These are phyloP conservation scores for Melastoma malabathricum DNA, from an alignment of 345 rosid genomes.

Conservation along the genomic window DNA sequence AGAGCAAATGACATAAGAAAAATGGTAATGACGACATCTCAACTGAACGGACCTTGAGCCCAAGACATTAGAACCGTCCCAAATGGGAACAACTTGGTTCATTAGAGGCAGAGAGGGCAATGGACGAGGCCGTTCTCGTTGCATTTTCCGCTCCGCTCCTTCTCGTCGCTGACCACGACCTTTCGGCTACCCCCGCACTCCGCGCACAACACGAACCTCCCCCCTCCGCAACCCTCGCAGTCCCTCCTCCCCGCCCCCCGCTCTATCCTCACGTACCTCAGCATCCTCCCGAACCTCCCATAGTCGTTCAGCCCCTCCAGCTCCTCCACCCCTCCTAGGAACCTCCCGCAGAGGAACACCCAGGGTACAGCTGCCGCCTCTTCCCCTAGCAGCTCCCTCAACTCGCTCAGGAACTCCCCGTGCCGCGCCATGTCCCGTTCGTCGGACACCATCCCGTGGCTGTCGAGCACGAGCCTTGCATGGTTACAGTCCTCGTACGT, in stretches of 20 bases:
- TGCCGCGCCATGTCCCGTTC: constrained; percentile 88
- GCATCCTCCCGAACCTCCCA: constrained; percentile 51
- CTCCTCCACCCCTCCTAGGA: constrained; percentile 68
- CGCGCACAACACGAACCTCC: constrained; percentile 71
- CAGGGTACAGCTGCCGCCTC: constrained; percentile 44
- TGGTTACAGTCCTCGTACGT: constrained; percentile 65
- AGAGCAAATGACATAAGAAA: too few species aligned
- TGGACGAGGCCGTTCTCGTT: constrained; percentile 77
- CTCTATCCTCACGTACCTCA: constrained; percentile 52
- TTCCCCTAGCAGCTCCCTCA: constrained; percentile 40
- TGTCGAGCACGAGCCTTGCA: constrained; percentile 37
- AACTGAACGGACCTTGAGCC: too few species aligned
- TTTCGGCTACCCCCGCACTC: constrained; percentile 86
- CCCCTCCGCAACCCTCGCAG: constrained; percentile 90
- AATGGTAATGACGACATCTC: too few species aligned
- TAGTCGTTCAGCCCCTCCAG: constrained; percentile 56
- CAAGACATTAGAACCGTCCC: too few species aligned
- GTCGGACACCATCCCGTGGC: constrained; percentile 49
- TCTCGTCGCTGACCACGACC: constrained; percentile 35
- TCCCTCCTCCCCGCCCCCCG: constrained; percentile 52
- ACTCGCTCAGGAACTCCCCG: constrained; percentile 52
- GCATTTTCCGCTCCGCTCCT: constrained; percentile 54
- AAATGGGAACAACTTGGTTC: not conserved
- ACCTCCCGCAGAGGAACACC: constrained; percentile 75
- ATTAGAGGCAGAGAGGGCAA: constrained; percentile 52